Base-by-base conservation (phyloP, 2,329 filamentous ascomycete species). In the Colletotrichum neosansevieriae region DNA sequence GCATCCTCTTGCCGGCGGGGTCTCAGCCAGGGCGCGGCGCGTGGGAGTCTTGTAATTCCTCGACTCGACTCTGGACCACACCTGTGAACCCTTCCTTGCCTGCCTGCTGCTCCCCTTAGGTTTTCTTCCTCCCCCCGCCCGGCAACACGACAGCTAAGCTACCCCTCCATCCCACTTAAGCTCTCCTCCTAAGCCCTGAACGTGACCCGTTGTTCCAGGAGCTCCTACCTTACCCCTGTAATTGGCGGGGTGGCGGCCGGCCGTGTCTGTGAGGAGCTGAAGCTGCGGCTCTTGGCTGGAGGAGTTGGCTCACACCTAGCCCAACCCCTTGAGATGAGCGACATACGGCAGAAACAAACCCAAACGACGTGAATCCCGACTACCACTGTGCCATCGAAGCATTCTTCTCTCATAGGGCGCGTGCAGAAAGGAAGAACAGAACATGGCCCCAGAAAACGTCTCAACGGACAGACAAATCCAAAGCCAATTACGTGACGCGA, bases 121-220 rank as follows among this genome's bases (percentile, higher is more conserved):
- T 24, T 42, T 12, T n/a, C 38, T 4, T 50, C 13, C 15, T 17
- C 47, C 21, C 24, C 47, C 47, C 24, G 13, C 21, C 24, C n/a
- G 7, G 50, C 29, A 29, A 40, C 13, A 13, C 24, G 19, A 66
- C 17, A 57, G 13, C 38, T 29, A 44, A 59, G 57, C 57, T 56
- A 63, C 58, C 66, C 66, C 61, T 69, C 66, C 61, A 69, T 50
- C 54, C 66, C 61, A 60, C 66, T 44, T 49, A 59, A 65, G 61
- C 61, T 66, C 49, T 54, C n/a, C 29, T 29, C 36, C 42, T 12
- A 19, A 10, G 17, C 47, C 47, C 38, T 29, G 17, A 11, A 13
- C 51, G 7, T 29, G 47, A 11, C 38, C 34, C 47, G 21, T 34
- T 45, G 19, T 17, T 38, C 38, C 38, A 42, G 15, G 29, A 60